Conservation (phyloP, 1,139 yeast genomes). For the Candida gigantensis region DNA sequence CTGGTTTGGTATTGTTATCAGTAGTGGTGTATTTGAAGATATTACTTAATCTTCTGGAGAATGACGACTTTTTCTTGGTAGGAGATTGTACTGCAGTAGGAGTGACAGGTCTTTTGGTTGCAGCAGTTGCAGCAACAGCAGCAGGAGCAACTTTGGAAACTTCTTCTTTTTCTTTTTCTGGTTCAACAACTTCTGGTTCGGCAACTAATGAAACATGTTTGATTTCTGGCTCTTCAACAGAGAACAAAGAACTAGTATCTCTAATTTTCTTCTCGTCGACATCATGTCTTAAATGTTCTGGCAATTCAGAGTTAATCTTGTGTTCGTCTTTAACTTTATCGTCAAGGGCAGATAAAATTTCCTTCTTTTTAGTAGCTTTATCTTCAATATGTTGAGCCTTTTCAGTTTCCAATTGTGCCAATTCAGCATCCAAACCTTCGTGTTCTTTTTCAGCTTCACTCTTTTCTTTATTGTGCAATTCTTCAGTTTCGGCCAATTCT, state of each 20-base stretch:
- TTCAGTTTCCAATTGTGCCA: slow-evolving; percentile 30
- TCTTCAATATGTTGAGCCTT: slow-evolving; percentile 30
- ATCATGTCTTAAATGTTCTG: slow-evolving; percentile 51
- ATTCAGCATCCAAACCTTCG: slow-evolving; percentile 34
- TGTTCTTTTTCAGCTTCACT: slow-evolving; percentile 26
- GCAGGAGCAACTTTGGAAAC: slow-evolving; percentile 5
- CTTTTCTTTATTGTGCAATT: slow-evolving; percentile 25
- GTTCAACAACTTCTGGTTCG: slow-evolving; percentile 11
- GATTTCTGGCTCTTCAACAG: slow-evolving; percentile 27
- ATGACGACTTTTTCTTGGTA: slow-evolving; percentile 13
- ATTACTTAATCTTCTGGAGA: slow-evolving; percentile 15
- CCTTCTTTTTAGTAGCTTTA: slow-evolving; percentile 35
- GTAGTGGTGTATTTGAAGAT: slow-evolving; percentile 13
- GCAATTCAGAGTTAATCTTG: slow-evolving; percentile 49
- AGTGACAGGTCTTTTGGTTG: slow-evolving; percentile 11
- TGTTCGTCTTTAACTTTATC: slow-evolving; percentile 44
- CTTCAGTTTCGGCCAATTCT: slow-evolving; percentile 33
- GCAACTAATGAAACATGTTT: slow-evolving; percentile 19
- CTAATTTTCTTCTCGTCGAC: slow-evolving; percentile 41
- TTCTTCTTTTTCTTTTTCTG: slow-evolving; percentile 3
- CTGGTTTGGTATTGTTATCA: slow-evolving; percentile 3
- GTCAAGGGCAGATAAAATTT: slow-evolving; percentile 33
- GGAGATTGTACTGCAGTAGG: slow-evolving; percentile 11
- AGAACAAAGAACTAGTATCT: slow-evolving; percentile 44
- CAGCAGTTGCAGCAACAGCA: slow-evolving; percentile 4